Evolutionary conservation across 441 rosid genomes (phyloP), one percentile per base, ranked within the genome.

Genomic region (Kokia cookei): DNA sequence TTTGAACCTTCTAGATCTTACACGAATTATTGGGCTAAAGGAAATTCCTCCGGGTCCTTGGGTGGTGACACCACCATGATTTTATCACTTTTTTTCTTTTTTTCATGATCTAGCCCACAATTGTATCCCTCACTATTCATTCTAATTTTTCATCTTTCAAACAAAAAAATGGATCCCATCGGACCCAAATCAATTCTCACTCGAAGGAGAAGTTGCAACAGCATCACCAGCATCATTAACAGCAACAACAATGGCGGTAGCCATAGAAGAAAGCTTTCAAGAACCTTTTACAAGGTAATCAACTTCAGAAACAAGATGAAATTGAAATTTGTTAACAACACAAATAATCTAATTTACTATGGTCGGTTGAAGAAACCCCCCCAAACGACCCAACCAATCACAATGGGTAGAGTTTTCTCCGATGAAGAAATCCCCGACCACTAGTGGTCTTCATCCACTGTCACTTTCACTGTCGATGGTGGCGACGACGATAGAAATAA

Each of bases 281-380:
- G 89, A 83, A 89, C 96, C 5, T 81, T 92, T 74, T 93, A 88
- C 59, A 91, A 83, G 48, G 93, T 94, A 6, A 88, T 92, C 79
- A 89, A 76, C 81, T 74, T 91, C 12, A 32, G 37, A 32, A 32
- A 4, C 6, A 5, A 32, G 37, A 1, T 32, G 6, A 32, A 32
- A 32, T 32, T 32, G 6, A 32, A 32, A 32, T 32, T 5, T 32
- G 6, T 32, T 32, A 32, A 4, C 37, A 32, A 32, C 5, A 32
- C 37, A 5, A 32, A 32, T 32, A 4, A 32, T 32, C 37, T 32
- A 32, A 5, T 32, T 32, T 32, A 32, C 0, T 32, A 32, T 1
- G 37, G 37, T 32, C 37, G 37, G 7, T 32, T 5, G 37, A 32
- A 32, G 37, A 32, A 32, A 32, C 4, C 37, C 14, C 42, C 53